These are phyloP conservation scores for Oryza brachyantha DNA, from an alignment of 176 grass and related monocot genomes.

Conservation along the genomic window DNA sequence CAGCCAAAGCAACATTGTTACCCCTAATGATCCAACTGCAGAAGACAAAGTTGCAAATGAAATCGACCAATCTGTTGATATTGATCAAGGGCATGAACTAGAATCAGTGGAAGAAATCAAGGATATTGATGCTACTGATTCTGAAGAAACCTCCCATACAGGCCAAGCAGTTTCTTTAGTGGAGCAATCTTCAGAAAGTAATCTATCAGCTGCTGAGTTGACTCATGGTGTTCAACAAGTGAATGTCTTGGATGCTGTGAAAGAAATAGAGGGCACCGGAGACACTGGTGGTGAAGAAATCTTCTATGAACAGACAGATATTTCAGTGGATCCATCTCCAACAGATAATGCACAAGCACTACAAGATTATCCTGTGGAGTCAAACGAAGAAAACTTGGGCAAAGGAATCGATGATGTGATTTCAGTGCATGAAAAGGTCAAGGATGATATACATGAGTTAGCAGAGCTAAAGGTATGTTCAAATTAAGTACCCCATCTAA, in stretches of 20 bases:
- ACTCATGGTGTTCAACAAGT: conserved; percentile 26
- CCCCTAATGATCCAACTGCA: conserved; percentile 16
- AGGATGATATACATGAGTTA: conserved; percentile 28
- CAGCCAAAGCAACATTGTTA: background rate
- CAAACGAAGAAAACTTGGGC: conserved; percentile 7
- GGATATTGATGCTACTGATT: background rate
- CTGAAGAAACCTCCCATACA: conserved; percentile 20
- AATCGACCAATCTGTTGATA: conserved; percentile 7
- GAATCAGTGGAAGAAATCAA: conserved; percentile 31
- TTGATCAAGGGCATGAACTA: conserved; percentile 17
- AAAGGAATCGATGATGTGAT: conserved; percentile 14
- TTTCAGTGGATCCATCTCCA: conserved; percentile 19
- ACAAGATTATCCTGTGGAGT: conserved; percentile 15
- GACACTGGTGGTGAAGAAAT: conserved; percentile 13
- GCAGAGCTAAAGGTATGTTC: conserved; percentile 29
- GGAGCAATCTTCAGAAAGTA: conserved; percentile 32
- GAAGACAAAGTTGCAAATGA: conserved; percentile 14
- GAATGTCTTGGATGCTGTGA: conserved; percentile 7
- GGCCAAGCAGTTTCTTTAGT: conserved; percentile 18
- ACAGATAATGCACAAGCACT: conserved; percentile 12
- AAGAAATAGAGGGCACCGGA: conserved; percentile 10
- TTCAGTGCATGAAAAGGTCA: background rate
- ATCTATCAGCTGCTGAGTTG: conserved; percentile 16
- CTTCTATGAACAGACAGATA: background rate
- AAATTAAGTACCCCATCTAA: background rate